Evolutionary conservation across 2,329 filamentous ascomycete species (phyloP).

Genomic region (Cryoendolithus antarcticus): DNA sequence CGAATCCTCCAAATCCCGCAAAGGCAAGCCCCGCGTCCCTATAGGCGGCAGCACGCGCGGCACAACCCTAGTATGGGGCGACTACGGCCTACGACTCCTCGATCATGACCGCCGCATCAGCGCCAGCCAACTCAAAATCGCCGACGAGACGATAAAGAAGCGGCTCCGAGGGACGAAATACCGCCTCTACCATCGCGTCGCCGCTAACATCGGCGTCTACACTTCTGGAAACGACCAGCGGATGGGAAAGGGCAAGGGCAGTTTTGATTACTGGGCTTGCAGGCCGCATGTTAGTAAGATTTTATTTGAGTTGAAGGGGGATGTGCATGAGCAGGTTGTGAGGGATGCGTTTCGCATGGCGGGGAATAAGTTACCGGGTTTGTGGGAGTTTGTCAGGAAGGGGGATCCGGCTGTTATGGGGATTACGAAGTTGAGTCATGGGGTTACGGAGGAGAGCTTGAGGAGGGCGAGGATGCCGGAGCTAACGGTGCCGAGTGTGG

Average conservation of each 20-base stretch:
- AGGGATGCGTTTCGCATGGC: slow-evolving; percentile 88
- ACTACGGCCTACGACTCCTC: slow-evolving; percentile 85
- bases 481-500: slow-evolving; percentile 15
- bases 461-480: slow-evolving; percentile 51
- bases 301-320: slow-evolving; percentile 82
- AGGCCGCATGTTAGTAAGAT: slow-evolving; percentile 84
- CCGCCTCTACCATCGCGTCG: slow-evolving; percentile 79
- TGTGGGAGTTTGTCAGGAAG: slow-evolving; percentile 90
- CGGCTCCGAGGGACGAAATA: slow-evolving; percentile 85
- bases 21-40: slow-evolving; percentile 74
- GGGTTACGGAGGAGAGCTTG: slow-evolving; percentile 69
- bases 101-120: slow-evolving; percentile 89
- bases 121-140: slow-evolving; percentile 73
- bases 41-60: slow-evolving; percentile 86
- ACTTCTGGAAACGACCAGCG: slow-evolving; percentile 90
- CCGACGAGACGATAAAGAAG: slow-evolving; percentile 84
- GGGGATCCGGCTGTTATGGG: slow-evolving; percentile 84
- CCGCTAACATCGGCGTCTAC: slow-evolving; percentile 90
- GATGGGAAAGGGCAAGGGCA: slow-evolving; percentile 99
- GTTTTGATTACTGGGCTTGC: slow-evolving; percentile 91
- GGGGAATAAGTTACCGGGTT: slow-evolving; percentile 81
- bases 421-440: slow-evolving; percentile 73
- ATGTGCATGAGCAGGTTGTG: slow-evolving; percentile 87
- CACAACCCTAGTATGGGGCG: slow-evolving; percentile 91
- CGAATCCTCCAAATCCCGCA: slow-evolving; percentile 76